Conservation (phyloP, 495 filamentous ascomycete genomes). For the Penicillium atrosanguineum region DNA sequence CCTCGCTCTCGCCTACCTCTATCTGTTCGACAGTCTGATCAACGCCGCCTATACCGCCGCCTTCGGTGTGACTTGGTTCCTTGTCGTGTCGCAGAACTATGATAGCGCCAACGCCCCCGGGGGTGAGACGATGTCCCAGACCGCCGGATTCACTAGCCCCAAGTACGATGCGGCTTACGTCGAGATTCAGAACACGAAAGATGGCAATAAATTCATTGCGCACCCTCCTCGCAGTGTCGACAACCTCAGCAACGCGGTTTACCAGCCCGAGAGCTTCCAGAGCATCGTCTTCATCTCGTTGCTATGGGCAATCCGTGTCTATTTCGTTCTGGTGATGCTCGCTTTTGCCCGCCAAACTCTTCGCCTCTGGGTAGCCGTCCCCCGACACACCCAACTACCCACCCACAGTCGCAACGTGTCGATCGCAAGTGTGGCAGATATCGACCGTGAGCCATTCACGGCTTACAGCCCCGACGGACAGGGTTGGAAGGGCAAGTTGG, state of each 20-base stretch:
- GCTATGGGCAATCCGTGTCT: conserved; percentile 70
- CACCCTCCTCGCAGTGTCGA: conserved; percentile 33
- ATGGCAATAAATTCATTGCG: conserved; percentile 23
- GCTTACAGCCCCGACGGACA: conserved; percentile 63
- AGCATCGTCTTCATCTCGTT: conserved; percentile 69
- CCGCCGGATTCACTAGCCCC: conserved; percentile 67
- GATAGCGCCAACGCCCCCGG: conserved; percentile 42
- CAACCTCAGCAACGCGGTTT: conserved; percentile 48
- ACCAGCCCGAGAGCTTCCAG: conserved; percentile 67
- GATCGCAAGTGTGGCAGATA: conserved; percentile 42
- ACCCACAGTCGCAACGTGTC: conserved; percentile 48
- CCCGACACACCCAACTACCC: conserved; percentile 43
- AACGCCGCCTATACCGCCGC: conserved; percentile 74
- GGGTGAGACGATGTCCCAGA: conserved; percentile 56
- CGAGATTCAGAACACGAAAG: conserved; percentile 24
- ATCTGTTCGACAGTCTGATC: conserved; percentile 73
- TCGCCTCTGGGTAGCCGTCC: conserved; percentile 49
- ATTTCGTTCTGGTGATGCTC: conserved; percentile 76
- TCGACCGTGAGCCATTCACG: conserved; percentile 70
- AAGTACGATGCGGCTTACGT: conserved; percentile 55
- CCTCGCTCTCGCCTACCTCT: conserved; percentile 70
- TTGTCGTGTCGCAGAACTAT: conserved; percentile 59
- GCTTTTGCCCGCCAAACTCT: conserved; percentile 74
- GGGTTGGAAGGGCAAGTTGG: conserved; percentile 74
- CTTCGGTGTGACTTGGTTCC: conserved; percentile 82